These are phyloP conservation scores for Pichia paraexigua DNA, from an alignment of 805 yeast genomes.

Conservation along the genomic window DNA sequence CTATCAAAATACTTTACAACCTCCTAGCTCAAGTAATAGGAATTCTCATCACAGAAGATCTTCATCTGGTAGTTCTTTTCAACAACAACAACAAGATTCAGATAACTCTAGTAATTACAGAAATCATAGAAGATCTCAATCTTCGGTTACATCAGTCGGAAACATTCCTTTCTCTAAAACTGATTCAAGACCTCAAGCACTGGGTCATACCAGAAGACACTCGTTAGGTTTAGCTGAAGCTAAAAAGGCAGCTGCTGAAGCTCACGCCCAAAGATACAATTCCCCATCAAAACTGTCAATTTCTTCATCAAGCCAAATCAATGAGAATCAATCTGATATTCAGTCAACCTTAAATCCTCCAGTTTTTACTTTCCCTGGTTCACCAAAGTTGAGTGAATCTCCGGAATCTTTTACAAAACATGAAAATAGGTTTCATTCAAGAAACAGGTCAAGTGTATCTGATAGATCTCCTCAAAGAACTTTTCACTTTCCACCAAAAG, in stretches of 20 bases:
- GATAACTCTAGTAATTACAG: constrained; percentile 1
- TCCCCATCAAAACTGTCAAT: constrained; percentile 27
- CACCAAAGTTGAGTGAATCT: constrained; percentile 12
- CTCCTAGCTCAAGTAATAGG: constrained; percentile 10
- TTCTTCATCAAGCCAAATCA: constrained; percentile 3
- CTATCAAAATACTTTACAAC: constrained; percentile 17
- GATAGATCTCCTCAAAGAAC: constrained; percentile 38
- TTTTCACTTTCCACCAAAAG: constrained; percentile 61
- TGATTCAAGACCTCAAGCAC: constrained; percentile 26
- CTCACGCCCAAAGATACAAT: constrained; percentile 57
- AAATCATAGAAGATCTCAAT: constrained; percentile 43
- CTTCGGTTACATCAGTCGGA: constrained; percentile 22
- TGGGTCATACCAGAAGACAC: constrained; percentile 86
- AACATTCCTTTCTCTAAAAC: constrained; percentile 15
- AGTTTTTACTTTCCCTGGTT: constrained; percentile 51
- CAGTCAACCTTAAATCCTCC: constrained; percentile 23
- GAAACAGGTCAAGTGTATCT: constrained; percentile 22
- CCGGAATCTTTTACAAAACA: constrained; percentile 5
- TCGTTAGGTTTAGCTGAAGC: constrained; percentile 90
- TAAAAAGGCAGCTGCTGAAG: constrained; percentile 91
- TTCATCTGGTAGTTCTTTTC: constrained; percentile 19
- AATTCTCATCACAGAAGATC: constrained; percentile 26
- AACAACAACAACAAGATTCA: constrained; percentile 9
- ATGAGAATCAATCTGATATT: constrained; percentile 3
- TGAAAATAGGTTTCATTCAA: constrained; percentile 13